Conservation (phyloP, 2,329 filamentous ascomycete species). For the Anisogramma anomala region DNA sequence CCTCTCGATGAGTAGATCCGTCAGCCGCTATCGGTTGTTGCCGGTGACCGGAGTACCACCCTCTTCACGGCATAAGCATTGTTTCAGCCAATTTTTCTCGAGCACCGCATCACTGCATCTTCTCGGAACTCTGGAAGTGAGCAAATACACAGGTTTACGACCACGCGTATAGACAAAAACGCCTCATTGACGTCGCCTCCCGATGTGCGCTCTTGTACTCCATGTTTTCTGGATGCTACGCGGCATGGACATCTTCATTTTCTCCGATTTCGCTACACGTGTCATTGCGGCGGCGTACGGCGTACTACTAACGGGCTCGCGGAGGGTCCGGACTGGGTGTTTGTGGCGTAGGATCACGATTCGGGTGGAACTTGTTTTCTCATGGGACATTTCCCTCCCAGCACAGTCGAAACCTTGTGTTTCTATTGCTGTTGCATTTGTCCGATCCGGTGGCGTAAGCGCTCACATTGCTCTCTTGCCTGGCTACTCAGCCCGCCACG, state of each 20-base stretch:
- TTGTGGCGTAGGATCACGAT: slow-evolving; percentile 5
- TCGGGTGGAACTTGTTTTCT: slow-evolving; percentile 6
- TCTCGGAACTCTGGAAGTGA: slow-evolving; percentile 5
- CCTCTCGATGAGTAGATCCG: slow-evolving; percentile 39
- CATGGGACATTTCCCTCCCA: slow-evolving; percentile 1
- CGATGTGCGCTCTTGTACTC: slow-evolving; percentile 8
- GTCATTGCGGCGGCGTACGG: slow-evolving; percentile 16
- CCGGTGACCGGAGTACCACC: background rate
- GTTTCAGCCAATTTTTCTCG: slow-evolving; percentile 1
- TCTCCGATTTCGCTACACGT: slow-evolving; percentile 13
- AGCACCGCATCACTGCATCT: slow-evolving; percentile 6
- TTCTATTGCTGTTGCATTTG: slow-evolving; percentile 9
- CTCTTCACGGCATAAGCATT: slow-evolving; percentile 1
- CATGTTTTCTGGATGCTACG: slow-evolving; percentile 4
- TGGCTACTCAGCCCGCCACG: slow-evolving; percentile 3
- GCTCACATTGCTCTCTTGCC: slow-evolving; percentile 10
- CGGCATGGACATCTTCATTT: slow-evolving; percentile 6
- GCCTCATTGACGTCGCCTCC: slow-evolving; percentile 9
- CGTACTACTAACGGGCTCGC: slow-evolving; percentile 11
- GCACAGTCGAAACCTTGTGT: slow-evolving; percentile 3
- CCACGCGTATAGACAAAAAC: slow-evolving; percentile 11
- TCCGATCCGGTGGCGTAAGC: slow-evolving; percentile 3
- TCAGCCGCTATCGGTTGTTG: slow-evolving; percentile 8
- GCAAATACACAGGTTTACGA: slow-evolving; percentile 10
- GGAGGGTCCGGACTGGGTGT: slow-evolving; percentile 7